These are phyloP conservation scores for Chalciporus piperatus DNA, from an alignment of 768 basidiomycete genomes.

Conservation along the genomic window DNA sequence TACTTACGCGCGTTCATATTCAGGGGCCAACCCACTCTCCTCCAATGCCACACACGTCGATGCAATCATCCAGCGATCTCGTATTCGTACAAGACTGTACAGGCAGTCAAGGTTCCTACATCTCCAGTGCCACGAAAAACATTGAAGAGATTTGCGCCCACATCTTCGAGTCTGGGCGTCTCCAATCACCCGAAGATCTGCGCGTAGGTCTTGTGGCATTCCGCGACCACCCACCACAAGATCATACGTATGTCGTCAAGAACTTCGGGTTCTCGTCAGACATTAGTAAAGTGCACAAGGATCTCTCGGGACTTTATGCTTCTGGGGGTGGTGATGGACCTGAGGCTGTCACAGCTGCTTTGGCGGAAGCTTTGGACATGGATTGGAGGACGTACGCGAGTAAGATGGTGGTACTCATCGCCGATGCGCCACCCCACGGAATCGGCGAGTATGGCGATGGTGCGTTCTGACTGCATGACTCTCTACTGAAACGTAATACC, in stretches of 20 bases:
- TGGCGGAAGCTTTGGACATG: constrained; percentile 84
- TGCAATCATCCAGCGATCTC: constrained; percentile 59
- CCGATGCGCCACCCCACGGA: constrained; percentile 96
- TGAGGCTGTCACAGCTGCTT: constrained; percentile 92
- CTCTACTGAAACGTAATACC: background rate
- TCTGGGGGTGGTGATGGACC: constrained; percentile 94
- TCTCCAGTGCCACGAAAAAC: constrained; percentile 92
- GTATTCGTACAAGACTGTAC: constrained; percentile 97
- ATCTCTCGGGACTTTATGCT: constrained; percentile 82
- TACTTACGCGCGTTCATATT: background rate
- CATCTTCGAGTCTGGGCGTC: constrained; percentile 91
- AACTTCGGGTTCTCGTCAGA: constrained; percentile 95
- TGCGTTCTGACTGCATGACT: constrained; percentile 32
- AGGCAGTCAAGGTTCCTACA: constrained; percentile 87
- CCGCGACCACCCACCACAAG: constrained; percentile 96
- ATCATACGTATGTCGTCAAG: constrained; percentile 91
- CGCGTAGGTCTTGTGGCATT: constrained; percentile 93
- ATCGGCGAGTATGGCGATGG: constrained; percentile 97
- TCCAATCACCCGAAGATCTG: constrained; percentile 84
- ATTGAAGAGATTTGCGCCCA: constrained; percentile 93
- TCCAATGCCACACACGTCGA: constrained; percentile 2
- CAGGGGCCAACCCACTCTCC: constrained; percentile 21
- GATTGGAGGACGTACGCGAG: constrained; percentile 86
- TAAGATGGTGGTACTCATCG: constrained; percentile 96
- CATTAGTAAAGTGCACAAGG: constrained; percentile 79